Base-by-base conservation (phyloP, 495 filamentous ascomycete species). In the Podospora pseudocomata region DNA sequence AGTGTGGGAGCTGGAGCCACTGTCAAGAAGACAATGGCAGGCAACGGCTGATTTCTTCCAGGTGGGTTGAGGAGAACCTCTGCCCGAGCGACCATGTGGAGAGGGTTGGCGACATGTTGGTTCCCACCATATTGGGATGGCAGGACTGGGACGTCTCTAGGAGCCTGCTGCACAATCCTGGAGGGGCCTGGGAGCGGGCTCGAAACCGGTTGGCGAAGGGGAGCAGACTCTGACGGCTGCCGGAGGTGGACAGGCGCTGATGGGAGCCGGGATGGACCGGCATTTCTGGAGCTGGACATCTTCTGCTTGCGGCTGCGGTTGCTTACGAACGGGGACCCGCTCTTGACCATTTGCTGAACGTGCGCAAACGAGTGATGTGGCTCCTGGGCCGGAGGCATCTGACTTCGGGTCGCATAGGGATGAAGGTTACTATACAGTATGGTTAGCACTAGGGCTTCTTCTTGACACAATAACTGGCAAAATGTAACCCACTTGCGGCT, bases 11-110 rank as follows among this genome's bases (percentile, higher is more conserved):
- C n/a, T 15, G 9, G 5, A 9, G 65, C 57, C 23, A 44, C 18
- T 0, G 69, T 67, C 19, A 70, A 23, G 4, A 62, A 13, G n/a
- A 70, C 16, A 16, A 61, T 19, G 0, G 69, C 20, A 4, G 65
- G 49, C 62, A 65, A 4, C 1, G 61, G 32, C 20, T 6, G 2
- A 63, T 28, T 6, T 13, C 19, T n/a, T 7, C 28, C 28, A 11
- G 61, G 30, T 15, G 28, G 61, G 2, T 5, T 11, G 30, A 54
- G 63, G 0, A 34, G 19, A 16, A 53, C 23, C 11, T 34, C 19
- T 6, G 26, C 23, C 5, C 18, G 2, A 18, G 63, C 56, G 55
- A 28, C 26, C 65, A 30, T 61, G 16, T 61, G 5, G 23, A 11
- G 23, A 2, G 59, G 26, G 13, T 27, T 15, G 5, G 59, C 19